Evolutionary conservation across 306 rosid species (phyloP).

Genomic region (Phaseolus lunatus): DNA sequence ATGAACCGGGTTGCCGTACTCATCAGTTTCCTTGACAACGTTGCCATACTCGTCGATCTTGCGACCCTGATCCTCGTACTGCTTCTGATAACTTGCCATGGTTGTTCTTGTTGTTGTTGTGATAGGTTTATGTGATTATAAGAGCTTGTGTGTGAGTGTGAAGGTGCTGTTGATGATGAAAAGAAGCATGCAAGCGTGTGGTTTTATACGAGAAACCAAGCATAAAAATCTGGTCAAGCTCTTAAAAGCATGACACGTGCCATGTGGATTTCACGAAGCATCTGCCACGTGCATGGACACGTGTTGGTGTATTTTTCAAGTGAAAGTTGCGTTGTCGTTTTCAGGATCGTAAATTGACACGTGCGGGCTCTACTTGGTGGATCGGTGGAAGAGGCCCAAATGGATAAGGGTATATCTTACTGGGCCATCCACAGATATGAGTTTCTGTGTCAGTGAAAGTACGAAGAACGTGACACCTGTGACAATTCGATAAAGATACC

Average conservation of each 20-base stretch:
- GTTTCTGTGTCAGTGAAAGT: background rate
- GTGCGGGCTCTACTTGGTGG: background rate
- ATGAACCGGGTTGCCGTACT: constrained; percentile 20
- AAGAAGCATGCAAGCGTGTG: background rate
- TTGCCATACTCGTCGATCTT: background rate
- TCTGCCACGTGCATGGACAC: constrained; percentile 20
- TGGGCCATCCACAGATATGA: background rate
- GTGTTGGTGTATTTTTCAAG: background rate
- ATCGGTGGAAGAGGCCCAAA: background rate
- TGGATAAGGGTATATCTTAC: background rate
- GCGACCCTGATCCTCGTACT: constrained; percentile 4
- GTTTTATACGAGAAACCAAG: background rate
- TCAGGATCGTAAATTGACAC: background rate
- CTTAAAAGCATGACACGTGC: constrained; percentile 1
- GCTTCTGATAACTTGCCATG: constrained; percentile 31
- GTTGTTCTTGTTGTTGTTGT: background rate
- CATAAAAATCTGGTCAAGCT: background rate
- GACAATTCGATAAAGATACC: background rate
- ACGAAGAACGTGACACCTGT: background rate
- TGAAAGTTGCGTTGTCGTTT: background rate
- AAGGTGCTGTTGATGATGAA: background rate
- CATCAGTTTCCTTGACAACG: background rate
- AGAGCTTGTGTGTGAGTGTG: background rate
- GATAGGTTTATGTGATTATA: background rate
- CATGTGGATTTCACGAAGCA: background rate